Evolutionary conservation across 2,329 filamentous ascomycete species (phyloP), one percentile per base, ranked within the genome.

Genomic region (Fusarium metavorans): DNA sequence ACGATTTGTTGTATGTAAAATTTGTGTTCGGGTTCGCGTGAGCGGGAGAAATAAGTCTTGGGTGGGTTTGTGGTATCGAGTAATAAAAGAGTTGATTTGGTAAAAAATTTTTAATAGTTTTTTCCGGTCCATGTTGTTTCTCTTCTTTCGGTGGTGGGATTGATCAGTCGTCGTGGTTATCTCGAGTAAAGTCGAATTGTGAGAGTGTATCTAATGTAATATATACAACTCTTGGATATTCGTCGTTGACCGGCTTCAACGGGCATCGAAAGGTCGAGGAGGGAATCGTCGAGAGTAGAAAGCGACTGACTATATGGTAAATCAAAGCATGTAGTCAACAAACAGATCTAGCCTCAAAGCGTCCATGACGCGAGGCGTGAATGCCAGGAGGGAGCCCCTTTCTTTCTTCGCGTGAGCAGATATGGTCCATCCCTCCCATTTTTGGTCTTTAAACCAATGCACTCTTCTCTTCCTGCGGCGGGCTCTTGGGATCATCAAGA

Each of bases 1-100:
- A 73, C 68, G 67, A 70, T 63, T 37, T 68, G 50, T 67, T 67
- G 52, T 74, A 71, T 78, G 68, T 77, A 70, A 69, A 45, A 52
- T 52, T 52, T 52, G 48, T 61, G 62, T 73, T 74, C 58, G 68
- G 71, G 67, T 76, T 80, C 80, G 82, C 82, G 82, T 81, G 82
- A 83, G 82, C 81, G 79, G 77, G 69, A 75, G 72, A 78, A 77
- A 70, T 74, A 75, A 76, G 73, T 77, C 77, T 77, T 77, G 66
- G 52, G 64, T 58, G 60, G 54, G 16, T n/a, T 23, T 74, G 43
- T 27, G 72, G 73, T 76, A 75, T 78, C 56, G 69, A 67, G 68
- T 76, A 78, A 74, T 74, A 72, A 67, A 75, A 75, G 39, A 20
- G 27, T 56, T 52, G 54, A 56, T 69, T 57, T 63, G 61, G 65